Conservation (phyloP, 768 basidiomycete species). For the Neoboletus subvelutipes region DNA sequence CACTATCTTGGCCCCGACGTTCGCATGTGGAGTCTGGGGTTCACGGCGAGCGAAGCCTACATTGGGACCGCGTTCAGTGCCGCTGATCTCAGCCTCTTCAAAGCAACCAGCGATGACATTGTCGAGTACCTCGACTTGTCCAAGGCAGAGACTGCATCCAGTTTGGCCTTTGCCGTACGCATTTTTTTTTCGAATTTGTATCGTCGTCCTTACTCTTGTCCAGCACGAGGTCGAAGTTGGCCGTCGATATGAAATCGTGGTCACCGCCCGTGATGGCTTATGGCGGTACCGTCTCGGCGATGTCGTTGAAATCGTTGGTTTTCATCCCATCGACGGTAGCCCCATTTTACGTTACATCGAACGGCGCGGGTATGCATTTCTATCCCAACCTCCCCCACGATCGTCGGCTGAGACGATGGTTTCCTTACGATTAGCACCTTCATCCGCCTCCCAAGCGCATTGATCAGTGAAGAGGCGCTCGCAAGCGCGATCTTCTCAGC, state of each 20-base stretch:
- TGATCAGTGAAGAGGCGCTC: constrained; percentile 16
- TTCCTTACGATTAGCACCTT: constrained; percentile 1
- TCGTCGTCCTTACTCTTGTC: not conserved
- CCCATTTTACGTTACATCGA: constrained; percentile 23
- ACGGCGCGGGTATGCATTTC: constrained; percentile 14
- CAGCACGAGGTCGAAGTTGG: constrained; percentile 19
- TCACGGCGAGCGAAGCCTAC: constrained; percentile 18
- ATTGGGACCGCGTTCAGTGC: constrained; percentile 12
- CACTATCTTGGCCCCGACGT: constrained; percentile 17
- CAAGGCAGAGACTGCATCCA: constrained; percentile 12
- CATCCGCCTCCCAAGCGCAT: not conserved
- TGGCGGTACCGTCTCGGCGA: constrained; percentile 29
- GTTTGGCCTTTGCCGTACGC: constrained; percentile 14
- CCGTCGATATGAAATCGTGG: constrained; percentile 17
- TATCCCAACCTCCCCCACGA: not conserved
- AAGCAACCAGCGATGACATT: constrained; percentile 15
- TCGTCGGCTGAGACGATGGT: not conserved
- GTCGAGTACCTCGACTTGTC: constrained; percentile 21
- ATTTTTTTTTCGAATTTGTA: not conserved
- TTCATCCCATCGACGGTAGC: constrained; percentile 18
- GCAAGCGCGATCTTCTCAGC: constrained; percentile 11
- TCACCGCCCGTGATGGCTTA: constrained; percentile 21
- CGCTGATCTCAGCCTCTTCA: constrained; percentile 16
- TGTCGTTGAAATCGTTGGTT: constrained; percentile 17
- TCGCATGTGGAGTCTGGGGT: constrained; percentile 15